Percentiles rank a stretch among this genome's conserved stretches.
phyloP scores from a whole-genome alignment of 2,329 filamentous ascomycete genomes.

The Arthroderma sp. region DNA sequence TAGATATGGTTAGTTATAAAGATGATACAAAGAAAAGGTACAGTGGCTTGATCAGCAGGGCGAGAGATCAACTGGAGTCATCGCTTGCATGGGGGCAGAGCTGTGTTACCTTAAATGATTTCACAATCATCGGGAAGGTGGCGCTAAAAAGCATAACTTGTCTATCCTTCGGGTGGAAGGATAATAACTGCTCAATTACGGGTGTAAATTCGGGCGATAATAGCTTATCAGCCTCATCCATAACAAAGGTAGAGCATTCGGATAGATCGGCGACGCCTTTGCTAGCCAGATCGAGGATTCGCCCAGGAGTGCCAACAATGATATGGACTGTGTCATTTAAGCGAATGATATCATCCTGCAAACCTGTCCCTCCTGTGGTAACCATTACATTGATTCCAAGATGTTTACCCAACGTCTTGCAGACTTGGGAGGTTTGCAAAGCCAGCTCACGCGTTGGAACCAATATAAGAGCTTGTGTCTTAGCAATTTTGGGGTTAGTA shows the following conservation, averaged over 20 bases:
- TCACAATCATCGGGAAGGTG: constrained; percentile 93
- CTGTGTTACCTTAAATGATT: constrained; percentile 60
- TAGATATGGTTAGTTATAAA: constrained; percentile 2
- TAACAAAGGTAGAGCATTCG: constrained; percentile 94
- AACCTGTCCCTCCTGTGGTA: constrained; percentile 85
- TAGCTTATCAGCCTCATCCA: constrained; percentile 98
- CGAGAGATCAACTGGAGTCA: too few relatives aligned
- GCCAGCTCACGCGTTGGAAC: constrained; percentile 95
- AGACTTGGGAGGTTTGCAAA: constrained; percentile 96
- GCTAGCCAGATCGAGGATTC: constrained; percentile 89
- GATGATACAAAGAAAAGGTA: background rate
- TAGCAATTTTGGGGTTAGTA: constrained; percentile 91
- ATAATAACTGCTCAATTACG: constrained; percentile 88
- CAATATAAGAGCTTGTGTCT: constrained; percentile 91
- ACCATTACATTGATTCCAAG: constrained; percentile 98
- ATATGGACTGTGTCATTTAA: constrained; percentile 91
- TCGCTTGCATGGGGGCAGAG: too few relatives aligned
- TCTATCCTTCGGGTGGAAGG: constrained; percentile 91
- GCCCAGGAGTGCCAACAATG: constrained; percentile 89
- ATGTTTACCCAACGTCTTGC: constrained; percentile 96
- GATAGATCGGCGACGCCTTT: constrained; percentile 95
- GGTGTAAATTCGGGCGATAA: constrained; percentile 94
- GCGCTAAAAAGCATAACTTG: constrained; percentile 99
- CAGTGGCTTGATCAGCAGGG: too few relatives aligned
- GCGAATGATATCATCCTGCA: constrained; percentile 94